Conservation (phyloP, 176 grass and related monocot genomes). For the Aegilops bicornis region DNA sequence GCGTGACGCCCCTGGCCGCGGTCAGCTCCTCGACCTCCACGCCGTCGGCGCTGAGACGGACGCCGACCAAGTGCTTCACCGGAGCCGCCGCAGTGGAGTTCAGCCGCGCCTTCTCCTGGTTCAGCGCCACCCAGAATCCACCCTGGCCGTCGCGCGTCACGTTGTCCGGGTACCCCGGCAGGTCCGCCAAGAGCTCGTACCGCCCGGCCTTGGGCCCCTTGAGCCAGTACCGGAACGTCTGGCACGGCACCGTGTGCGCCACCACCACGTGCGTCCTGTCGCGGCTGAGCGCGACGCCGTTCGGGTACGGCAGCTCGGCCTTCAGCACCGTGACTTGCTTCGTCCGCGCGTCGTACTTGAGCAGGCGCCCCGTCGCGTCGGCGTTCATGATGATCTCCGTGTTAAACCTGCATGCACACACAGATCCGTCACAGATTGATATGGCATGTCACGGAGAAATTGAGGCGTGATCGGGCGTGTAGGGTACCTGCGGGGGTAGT, state of each 20-base stretch:
- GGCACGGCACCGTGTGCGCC: constrained; percentile 30
- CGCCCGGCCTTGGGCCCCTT: constrained; percentile 9
- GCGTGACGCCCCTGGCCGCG: neutral
- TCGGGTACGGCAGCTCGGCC: constrained; percentile 29
- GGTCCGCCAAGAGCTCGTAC: constrained; percentile 34
- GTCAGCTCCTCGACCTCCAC: neutral
- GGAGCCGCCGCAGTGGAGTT: neutral
- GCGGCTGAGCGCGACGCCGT: constrained; percentile 29
- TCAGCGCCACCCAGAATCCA: constrained; percentile 55
- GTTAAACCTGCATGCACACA: constrained; percentile 7
- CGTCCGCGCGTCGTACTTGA: constrained; percentile 36
- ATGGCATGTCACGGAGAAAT: neutral
- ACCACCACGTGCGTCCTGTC: constrained; percentile 44
- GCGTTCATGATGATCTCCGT: neutral
- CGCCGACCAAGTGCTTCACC: constrained; percentile 14
- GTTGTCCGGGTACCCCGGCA: constrained; percentile 63
- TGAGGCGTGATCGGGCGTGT: neutral
- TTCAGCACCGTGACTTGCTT: constrained; percentile 26
- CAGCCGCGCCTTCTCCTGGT: constrained; percentile 14
- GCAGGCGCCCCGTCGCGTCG: constrained; percentile 32
- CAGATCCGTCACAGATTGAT: no score
- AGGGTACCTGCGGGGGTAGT: neutral
- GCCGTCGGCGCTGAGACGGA: constrained; percentile 18
- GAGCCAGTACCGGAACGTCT: constrained; percentile 40
- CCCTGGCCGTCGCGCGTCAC: neutral